phyloP scores from a whole-genome alignment of 2,329 filamentous ascomycete genomes.

The Cladorrhinum sp. region DNA sequence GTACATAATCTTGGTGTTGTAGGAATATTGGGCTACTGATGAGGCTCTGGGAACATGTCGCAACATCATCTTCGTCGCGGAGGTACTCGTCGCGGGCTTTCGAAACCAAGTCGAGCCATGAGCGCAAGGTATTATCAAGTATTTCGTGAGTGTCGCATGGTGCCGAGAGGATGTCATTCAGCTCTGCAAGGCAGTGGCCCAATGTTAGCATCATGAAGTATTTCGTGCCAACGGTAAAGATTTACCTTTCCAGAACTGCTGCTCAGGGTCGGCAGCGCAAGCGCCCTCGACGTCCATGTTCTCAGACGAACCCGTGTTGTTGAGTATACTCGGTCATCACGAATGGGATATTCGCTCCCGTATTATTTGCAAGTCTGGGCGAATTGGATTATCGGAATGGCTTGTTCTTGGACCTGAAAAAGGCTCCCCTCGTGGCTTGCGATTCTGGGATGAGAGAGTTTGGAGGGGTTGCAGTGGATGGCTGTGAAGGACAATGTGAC shows the following conservation, averaged over 20 bases:
- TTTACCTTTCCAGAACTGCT: constrained; percentile 85
- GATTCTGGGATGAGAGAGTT: constrained; percentile 1
- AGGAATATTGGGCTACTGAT: constrained; percentile 72
- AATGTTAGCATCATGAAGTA: background rate
- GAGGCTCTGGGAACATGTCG: constrained; percentile 75
- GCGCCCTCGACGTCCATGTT: constrained; percentile 65
- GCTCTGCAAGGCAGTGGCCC: constrained; percentile 37
- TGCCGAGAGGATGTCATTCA: constrained; percentile 45
- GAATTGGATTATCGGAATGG: background rate
- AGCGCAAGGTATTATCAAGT: constrained; percentile 81
- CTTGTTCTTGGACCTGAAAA: background rate
- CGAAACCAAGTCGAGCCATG: constrained; percentile 77
- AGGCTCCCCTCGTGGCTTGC: background rate
- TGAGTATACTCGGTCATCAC: constrained; percentile 25
- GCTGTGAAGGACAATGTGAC: background rate
- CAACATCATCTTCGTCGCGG: constrained; percentile 73
- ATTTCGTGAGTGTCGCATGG: constrained; percentile 52
- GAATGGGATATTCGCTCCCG: constrained; percentile 12
- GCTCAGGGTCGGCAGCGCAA: constrained; percentile 70
- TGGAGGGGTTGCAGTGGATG: constrained; percentile 11
- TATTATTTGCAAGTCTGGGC: background rate
- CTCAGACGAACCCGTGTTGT: constrained; percentile 25
- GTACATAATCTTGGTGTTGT: constrained; percentile 78
- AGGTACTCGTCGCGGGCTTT: constrained; percentile 73
- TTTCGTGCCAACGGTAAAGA: background rate